phyloP scores from a whole-genome alignment of 106 monocot genomes.

The Apostasia ramifera region DNA sequence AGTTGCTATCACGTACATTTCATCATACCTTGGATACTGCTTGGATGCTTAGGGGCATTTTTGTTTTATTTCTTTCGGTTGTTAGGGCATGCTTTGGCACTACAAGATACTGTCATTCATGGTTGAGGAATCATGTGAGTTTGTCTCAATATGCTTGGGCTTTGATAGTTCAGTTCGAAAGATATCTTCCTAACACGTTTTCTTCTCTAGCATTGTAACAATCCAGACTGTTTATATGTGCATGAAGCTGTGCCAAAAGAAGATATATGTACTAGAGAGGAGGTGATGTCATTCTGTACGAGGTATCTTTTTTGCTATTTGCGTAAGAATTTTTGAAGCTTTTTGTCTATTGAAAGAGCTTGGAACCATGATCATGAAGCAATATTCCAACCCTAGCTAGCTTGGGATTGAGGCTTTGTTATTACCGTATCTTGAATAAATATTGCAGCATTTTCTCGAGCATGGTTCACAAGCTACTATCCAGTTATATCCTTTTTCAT shows the following conservation, averaged over 20 bases:
- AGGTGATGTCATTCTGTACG: conserved; percentile 20
- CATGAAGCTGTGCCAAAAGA: conserved; percentile 24
- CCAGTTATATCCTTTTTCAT: not conserved
- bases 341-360: not conserved
- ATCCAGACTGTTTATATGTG: conserved; percentile 30
- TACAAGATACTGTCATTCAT: conserved; percentile 34
- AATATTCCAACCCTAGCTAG: no score
- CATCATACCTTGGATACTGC: not conserved
- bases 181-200: not conserved
- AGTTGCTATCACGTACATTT: conserved; percentile 5
- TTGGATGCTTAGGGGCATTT: not conserved
- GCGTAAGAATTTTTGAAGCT: not conserved
- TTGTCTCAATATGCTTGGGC: not conserved
- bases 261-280: conserved; percentile 38
- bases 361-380: not conserved
- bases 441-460: no score
- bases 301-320: conserved; percentile 15
- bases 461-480: no score
- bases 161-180: not conserved
- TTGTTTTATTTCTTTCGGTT: not conserved
- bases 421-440: no score
- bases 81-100: conserved; percentile 48
- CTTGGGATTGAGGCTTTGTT: no score
- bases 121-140: conserved; percentile 35
- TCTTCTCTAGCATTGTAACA: conserved; percentile 27